phyloP scores from a whole-genome alignment of 2,329 filamentous ascomycete species.

The Curvularia sp. region DNA sequence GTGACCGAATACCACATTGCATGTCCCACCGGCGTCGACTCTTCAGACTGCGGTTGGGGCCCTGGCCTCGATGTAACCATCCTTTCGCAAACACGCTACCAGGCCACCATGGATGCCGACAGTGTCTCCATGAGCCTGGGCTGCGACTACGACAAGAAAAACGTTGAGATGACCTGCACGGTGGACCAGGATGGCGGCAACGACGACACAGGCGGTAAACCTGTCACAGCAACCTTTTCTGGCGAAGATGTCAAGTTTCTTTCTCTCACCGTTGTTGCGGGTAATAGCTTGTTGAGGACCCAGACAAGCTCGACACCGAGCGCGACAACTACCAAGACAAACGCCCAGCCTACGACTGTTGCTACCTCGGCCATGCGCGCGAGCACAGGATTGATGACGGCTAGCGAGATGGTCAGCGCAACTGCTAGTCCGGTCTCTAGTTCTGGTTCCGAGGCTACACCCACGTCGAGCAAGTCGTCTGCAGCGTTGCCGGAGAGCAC shows the following conservation, averaged over 20 bases:
- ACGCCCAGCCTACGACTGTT: slow-evolving; percentile 11
- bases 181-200: slow-evolving; percentile 32
- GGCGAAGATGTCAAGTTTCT: slow-evolving; percentile 31
- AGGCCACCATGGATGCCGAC: slow-evolving; percentile 27
- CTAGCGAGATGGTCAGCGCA: slow-evolving; percentile 2
- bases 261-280: slow-evolving; percentile 34
- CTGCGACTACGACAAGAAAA: slow-evolving; percentile 36
- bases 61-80: slow-evolving; percentile 28
- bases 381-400: slow-evolving; percentile 5
- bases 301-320: slow-evolving; percentile 12
- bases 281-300: slow-evolving; percentile 31
- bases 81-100: slow-evolving; percentile 31
- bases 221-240: slow-evolving; percentile 27
- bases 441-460: slow-evolving; percentile 12
- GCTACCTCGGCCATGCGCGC: slow-evolving; percentile 13
- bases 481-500: slow-evolving; percentile 28
- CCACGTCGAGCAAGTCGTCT: slow-evolving; percentile 13
- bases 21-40: slow-evolving; percentile 30
- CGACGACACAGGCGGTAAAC: slow-evolving; percentile 12
- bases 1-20: slow-evolving; percentile 35
- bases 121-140: slow-evolving; percentile 34
- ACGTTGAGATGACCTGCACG: slow-evolving; percentile 35
- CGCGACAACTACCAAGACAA: slow-evolving; percentile 14
- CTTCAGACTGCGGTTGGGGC: slow-evolving; percentile 38
- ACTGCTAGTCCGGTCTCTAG: slow-evolving; percentile 5